Evolutionary conservation across 2,329 filamentous ascomycete species (phyloP).

Genomic region (Grosmannia penicillata): DNA sequence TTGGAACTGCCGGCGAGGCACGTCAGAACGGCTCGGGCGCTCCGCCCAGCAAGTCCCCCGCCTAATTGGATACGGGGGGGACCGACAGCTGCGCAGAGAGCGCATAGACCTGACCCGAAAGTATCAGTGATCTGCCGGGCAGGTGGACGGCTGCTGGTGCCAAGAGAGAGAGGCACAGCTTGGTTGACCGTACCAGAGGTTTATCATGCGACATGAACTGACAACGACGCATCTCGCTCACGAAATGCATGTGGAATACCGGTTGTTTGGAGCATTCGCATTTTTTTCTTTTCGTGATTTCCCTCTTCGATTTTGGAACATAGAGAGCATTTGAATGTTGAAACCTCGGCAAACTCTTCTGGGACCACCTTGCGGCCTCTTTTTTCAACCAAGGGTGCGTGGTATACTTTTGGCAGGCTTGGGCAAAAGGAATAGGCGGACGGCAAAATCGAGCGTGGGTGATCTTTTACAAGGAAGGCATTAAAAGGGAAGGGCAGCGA

Average conservation of each 20-base stretch:
- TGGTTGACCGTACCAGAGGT: too few relatives aligned
- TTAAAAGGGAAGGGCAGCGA: constrained; percentile 9
- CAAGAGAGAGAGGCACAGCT: constrained; percentile 2
- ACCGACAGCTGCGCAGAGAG: too few relatives aligned
- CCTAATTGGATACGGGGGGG: constrained; percentile 21
- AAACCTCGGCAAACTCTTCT: constrained; percentile 2
- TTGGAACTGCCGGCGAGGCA: constrained; percentile 44
- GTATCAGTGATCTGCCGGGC: too few relatives aligned
- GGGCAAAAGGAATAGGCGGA: constrained; percentile 9
- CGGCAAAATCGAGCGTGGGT: constrained; percentile 10
- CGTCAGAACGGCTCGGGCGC: constrained; percentile 47
- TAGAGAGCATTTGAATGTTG: constrained; percentile 3
- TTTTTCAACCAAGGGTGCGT: constrained; percentile 4
- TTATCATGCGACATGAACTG: not conserved
- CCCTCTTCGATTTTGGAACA: constrained; percentile 4
- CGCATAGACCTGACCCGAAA: too few relatives aligned
- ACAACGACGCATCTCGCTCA: constrained; percentile 10
- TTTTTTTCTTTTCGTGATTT: constrained; percentile 4
- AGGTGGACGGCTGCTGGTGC: not conserved
- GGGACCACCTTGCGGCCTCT: constrained; percentile 1
- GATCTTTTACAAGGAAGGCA: constrained; percentile 5
- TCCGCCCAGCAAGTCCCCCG: constrained; percentile 44
- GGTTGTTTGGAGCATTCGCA: constrained; percentile 10
- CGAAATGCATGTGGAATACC: constrained; percentile 3
- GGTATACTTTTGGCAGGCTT: constrained; percentile 8